Evolutionary conservation across 306 rosid genomes (phyloP).

Genomic region (Cyclanthera cordifolia): DNA sequence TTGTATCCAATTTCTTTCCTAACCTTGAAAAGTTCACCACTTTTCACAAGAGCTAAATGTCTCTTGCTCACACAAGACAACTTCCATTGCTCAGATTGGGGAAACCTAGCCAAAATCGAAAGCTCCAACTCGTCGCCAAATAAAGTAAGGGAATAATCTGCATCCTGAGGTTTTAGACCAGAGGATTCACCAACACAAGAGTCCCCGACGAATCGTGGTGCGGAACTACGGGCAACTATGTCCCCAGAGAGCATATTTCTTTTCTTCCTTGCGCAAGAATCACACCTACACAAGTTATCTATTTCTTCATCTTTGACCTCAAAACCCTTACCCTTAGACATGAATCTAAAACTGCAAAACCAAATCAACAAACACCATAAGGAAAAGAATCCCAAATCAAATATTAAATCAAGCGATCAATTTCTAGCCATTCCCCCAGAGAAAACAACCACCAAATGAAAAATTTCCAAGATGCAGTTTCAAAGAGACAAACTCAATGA

Average conservation of each 20-base stretch:
- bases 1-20: constrained; percentile 40
- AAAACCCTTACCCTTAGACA: constrained; percentile 15
- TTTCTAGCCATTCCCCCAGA: not conserved
- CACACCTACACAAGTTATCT: constrained; percentile 4
- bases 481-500: constrained; percentile 5
- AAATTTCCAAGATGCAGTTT: constrained; percentile 1
- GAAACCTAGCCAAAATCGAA: constrained; percentile 51
- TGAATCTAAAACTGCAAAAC: constrained; percentile 14
- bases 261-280: constrained; percentile 7
- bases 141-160: constrained; percentile 46
- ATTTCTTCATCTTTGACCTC: constrained; percentile 11
- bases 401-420: not conserved
- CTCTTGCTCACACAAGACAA: constrained; percentile 42
- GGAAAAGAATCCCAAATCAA: not conserved
- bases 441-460: constrained; percentile 12
- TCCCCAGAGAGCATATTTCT: constrained; percentile 17
- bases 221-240: constrained; percentile 7
- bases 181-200: constrained; percentile 28
- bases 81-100: constrained; percentile 58
- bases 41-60: constrained; percentile 31
- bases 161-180: constrained; percentile 59
- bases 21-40: constrained; percentile 52
- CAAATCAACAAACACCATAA: not conserved
- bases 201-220: constrained; percentile 17
- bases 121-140: constrained; percentile 66